Evolutionary conservation across 139 green algal species (phyloP).

Genomic region (Chlorella vulgaris): DNA sequence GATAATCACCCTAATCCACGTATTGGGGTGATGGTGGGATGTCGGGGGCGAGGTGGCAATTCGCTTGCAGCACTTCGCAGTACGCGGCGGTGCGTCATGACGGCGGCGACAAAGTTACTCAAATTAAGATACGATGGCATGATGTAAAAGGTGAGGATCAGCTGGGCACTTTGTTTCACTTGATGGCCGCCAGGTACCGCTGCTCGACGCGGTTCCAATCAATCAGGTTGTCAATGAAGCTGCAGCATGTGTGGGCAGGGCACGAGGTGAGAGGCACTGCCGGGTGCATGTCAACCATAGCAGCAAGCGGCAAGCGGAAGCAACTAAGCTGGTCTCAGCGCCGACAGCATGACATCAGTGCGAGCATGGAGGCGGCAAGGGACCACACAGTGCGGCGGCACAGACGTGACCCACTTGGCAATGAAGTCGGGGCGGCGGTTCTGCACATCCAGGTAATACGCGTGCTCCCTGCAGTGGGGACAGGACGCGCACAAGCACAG

Average conservation of each 20-base stretch:
- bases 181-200: neutral
- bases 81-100: too few relatives aligned
- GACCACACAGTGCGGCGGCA: neutral
- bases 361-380: neutral
- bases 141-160: neutral
- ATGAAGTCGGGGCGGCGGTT: slow-evolving; percentile 80
- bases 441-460: slow-evolving; percentile 31
- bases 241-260: neutral
- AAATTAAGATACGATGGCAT: too few relatives aligned
- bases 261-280: neutral
- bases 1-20: too few relatives aligned
- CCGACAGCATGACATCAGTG: neutral
- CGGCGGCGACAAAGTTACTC: too few relatives aligned
- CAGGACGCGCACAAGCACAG: neutral
- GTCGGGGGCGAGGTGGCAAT: too few relatives aligned
- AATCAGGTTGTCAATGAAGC: slow-evolving; percentile 5
- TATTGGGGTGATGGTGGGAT: too few relatives aligned
- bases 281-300: too few relatives aligned
- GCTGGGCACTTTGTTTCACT: neutral
- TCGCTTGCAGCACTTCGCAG: too few relatives aligned
- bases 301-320: neutral
- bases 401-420: slow-evolving; percentile 52
- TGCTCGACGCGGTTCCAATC: neutral
- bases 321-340: neutral
- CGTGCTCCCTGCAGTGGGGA: neutral